Conservation (phyloP, 345 rosid genomes). For the Erysimum cheiranthoides region DNA sequence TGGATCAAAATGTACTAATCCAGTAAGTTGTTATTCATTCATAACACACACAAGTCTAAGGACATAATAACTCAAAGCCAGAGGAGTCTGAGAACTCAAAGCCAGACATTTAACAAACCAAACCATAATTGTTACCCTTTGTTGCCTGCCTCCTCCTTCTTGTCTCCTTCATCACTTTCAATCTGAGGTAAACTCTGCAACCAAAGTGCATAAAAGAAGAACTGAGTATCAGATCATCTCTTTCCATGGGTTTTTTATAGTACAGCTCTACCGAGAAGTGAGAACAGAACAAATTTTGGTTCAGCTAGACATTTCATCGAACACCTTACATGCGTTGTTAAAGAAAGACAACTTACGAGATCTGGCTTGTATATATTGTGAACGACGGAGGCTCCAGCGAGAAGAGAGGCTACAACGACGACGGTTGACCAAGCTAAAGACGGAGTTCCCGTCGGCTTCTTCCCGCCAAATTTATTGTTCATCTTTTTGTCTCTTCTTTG, state of each 20-base stretch:
- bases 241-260: not conserved
- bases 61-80: not conserved
- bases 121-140: not conserved
- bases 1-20: constrained; percentile 4
- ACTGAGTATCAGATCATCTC: not conserved
- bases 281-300: not conserved
- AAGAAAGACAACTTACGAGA: constrained; percentile 49
- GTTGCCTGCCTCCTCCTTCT: constrained; percentile 19
- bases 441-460: constrained; percentile 71
- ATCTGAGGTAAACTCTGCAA: constrained; percentile 59
- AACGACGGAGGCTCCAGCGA: constrained; percentile 75
- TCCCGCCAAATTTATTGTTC: constrained; percentile 60
- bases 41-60: not conserved
- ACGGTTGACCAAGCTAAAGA: constrained; percentile 65
- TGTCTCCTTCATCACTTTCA: constrained; percentile 40
- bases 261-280: not conserved
- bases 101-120: not conserved
- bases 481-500: constrained; percentile 29
- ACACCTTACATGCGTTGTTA: constrained; percentile 38
- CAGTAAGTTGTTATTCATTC: not conserved
- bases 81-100: not conserved
- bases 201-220: not conserved
- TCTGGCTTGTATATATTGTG: constrained; percentile 70
- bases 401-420: constrained; percentile 68
- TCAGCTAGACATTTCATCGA: constrained; percentile 53